Evolutionary conservation across 2,329 filamentous ascomycete genomes (phyloP), one percentile per base, ranked within the genome.

Genomic region (Bipolaris cookei): DNA sequence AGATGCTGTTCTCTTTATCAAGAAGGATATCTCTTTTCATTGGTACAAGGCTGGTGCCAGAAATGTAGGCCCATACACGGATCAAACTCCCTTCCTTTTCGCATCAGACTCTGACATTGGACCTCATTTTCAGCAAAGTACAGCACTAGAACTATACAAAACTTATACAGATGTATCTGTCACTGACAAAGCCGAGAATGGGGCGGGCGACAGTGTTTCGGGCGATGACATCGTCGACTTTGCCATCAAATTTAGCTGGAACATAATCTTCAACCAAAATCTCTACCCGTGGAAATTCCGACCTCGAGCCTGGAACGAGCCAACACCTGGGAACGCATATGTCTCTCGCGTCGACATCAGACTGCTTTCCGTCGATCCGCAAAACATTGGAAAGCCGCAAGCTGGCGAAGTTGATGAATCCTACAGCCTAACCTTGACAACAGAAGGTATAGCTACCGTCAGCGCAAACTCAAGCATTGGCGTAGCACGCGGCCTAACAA

Each of bases 231-330:
- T 83, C 10, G 64, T 84, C 14, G 70, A 78, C 20, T 77, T 75
- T 54, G 81, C 82, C 6, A 78, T 84, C 30, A 64, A 78, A 20
- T 83, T 89, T 44, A 82, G 88, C 8, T 79, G 88, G 62, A 75
- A 82, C 21, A 84, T 83, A 55, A 86, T 94, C 54, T 90, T 92
- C 75, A 77, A 84, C 23, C 79, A 88, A 56, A 86, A 85, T 65
- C 87, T 93, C 60, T 84, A 91, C 14, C 91, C 91, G 0, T 95
- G 90, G 90, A 92, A 88, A 78, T 84, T 95, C 53, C 83, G 89
- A 61, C 82, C 84, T 21, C 84, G 88, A 32, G 82, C 87, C 64
- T 82, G 84, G 53, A 69, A 84, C 38, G 90, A 94, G 75, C 90
- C 91, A 0, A 73, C 76, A 7, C 72, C 79, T 6, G 20, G 18